A percentile compares a stretch with the other conserved stretches of the same genome.
phyloP scores from a whole-genome alignment of 192 early-diverging fungal genomes.

The Coemansia sp. region DNA sequence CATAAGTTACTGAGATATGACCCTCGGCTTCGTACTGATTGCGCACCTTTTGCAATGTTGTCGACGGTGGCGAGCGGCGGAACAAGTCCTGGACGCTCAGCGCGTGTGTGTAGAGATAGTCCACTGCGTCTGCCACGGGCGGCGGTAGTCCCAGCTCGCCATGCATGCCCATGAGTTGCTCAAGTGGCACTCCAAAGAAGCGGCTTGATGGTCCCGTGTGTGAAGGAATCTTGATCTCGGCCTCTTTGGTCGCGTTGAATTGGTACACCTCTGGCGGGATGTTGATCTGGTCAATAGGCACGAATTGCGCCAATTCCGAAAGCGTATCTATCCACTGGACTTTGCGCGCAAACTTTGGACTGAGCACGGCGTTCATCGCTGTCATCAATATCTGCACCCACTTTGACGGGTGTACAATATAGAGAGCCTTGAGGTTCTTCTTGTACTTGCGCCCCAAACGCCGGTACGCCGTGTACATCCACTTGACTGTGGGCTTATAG shows the following conservation, averaged over 20 bases:
- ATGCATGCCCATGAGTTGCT: slow-evolving; percentile 71
- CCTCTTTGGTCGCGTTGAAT: slow-evolving; percentile 52
- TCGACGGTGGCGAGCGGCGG: slow-evolving; percentile 76
- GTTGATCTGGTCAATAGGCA: slow-evolving; percentile 74
- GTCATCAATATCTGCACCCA: slow-evolving; percentile 84
- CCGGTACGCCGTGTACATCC: slow-evolving; percentile 86
- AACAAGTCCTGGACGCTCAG: slow-evolving; percentile 84
- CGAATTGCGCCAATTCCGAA: slow-evolving; percentile 62
- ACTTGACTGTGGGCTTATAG: slow-evolving; percentile 79
- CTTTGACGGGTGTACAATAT: slow-evolving; percentile 88
- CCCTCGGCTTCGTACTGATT: slow-evolving; percentile 50
- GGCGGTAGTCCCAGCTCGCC: slow-evolving; percentile 76
- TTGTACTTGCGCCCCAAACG: slow-evolving; percentile 83
- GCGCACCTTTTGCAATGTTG: slow-evolving; percentile 64
- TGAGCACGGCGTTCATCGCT: slow-evolving; percentile 82
- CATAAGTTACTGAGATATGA: slow-evolving; percentile 60
- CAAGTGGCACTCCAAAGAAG: slow-evolving; percentile 79
- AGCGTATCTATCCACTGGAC: slow-evolving; percentile 78
- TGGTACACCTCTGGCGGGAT: slow-evolving; percentile 67
- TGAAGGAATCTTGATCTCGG: slow-evolving; percentile 43
- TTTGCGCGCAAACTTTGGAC: slow-evolving; percentile 90
- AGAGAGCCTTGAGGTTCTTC: slow-evolving; percentile 92
- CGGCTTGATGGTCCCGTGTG: slow-evolving; percentile 42
- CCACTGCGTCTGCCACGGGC: slow-evolving; percentile 72
- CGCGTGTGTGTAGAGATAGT: slow-evolving; percentile 69